Evolutionary conservation across 225 moss, liverwort and hornwort genomes (phyloP).

Genomic region (Rhytidiadelphus loreus): DNA sequence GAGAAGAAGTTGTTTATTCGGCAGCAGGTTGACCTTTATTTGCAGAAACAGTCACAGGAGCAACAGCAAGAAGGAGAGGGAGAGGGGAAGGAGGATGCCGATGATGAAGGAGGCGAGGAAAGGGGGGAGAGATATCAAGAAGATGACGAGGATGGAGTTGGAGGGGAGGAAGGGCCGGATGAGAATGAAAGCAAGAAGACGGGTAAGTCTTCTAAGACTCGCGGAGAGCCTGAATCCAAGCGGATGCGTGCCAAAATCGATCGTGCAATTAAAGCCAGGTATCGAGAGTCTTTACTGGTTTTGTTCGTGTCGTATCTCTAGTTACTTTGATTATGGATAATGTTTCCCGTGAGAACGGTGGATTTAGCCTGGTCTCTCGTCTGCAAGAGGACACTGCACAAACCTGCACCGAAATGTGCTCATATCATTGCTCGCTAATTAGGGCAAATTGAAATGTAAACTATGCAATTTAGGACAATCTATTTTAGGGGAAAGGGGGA

Average conservation of each 20-base stretch:
- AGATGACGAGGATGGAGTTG: neutral
- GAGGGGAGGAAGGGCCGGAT: conserved; percentile 8
- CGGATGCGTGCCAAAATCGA: conserved; percentile 79
- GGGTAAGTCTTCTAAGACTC: conserved; percentile 2
- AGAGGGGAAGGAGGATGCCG: neutral
- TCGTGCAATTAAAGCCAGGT: conserved; percentile 85
- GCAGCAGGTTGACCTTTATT: conserved; percentile 64
- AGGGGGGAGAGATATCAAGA: neutral
- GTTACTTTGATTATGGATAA: neutral
- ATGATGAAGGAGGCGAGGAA: conserved; percentile 3
- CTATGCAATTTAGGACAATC: neutral
- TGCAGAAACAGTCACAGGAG: conserved; percentile 34
- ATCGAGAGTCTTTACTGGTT: neutral
- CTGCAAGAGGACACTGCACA: neutral
- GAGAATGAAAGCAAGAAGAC: conserved; percentile 23
- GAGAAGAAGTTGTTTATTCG: conserved; percentile 71
- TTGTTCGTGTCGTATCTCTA: neutral
- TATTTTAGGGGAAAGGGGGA: neutral
- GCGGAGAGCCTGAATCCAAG: conserved; percentile 63
- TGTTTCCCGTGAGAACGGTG: neutral
- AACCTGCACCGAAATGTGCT: neutral
- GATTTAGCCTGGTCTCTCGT: neutral
- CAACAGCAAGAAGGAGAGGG: conserved; percentile 12
- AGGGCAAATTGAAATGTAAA: neutral
- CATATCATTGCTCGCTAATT: neutral